phyloP scores from a whole-genome alignment of 495 filamentous ascomycete species.

The Neurospora sp. region DNA sequence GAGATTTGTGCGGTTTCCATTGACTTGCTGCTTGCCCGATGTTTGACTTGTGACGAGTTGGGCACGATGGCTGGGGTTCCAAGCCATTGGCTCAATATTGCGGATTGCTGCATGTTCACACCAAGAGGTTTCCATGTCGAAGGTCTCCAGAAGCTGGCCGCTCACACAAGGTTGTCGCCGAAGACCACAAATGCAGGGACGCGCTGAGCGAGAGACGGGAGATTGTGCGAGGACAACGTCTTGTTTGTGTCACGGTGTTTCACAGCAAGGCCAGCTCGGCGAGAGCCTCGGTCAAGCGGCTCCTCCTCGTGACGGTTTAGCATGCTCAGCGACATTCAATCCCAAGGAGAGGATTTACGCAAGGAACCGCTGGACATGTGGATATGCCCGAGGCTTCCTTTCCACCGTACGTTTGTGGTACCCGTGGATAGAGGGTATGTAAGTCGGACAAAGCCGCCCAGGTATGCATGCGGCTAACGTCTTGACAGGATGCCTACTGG shows the following conservation, averaged over 20 bases:
- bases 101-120: conserved; percentile 14
- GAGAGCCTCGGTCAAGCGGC: conserved; percentile 5
- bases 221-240: conserved; percentile 5
- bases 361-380: background rate
- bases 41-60: conserved; percentile 10
- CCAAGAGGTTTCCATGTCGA: conserved; percentile 10
- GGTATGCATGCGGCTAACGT: conserved; percentile 1
- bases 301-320: conserved; percentile 10
- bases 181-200: conserved; percentile 10
- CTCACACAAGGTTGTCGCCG: conserved; percentile 8
- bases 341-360: background rate
- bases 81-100: conserved; percentile 14
- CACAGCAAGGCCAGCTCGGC: background rate
- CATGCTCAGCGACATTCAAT: background rate
- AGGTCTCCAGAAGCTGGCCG: conserved; percentile 8
- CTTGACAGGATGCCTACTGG: background rate
- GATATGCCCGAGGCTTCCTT: background rate
- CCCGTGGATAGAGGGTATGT: background rate
- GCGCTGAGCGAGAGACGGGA: conserved; percentile 1
- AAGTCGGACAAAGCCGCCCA: background rate
- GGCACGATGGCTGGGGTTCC: conserved; percentile 9
- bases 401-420: background rate
- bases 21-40: conserved; percentile 5
- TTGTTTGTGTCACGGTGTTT: conserved; percentile 6
- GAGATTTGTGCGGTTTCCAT: background rate